Base-by-base conservation (phyloP, 306 rosid genomes). In the barrel medic (Medicago truncatula) region DNA sequence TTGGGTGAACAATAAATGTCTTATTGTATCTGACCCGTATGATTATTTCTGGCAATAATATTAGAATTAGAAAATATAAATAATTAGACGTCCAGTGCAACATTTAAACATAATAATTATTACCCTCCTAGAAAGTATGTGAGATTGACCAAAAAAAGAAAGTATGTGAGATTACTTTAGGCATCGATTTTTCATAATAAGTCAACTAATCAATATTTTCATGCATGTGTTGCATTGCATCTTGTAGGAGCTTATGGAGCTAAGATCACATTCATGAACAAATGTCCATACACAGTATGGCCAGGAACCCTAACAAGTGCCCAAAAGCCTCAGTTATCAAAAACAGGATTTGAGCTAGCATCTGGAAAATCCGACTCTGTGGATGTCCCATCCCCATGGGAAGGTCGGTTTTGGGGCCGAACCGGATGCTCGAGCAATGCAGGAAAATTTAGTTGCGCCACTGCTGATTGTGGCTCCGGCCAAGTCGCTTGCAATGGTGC, bases 351-450 rank as follows among this genome's bases (percentile, higher is more conserved):
- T 17, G 80, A 76, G 58, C 59, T 76, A 6, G 20, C 44, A 23
- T 10, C 56, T 0, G 74, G 80, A 21, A 5, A 54, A 25, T 14
- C 67, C n/a, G 14, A 40, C 18, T 40, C 67, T 6, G 21, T 75
- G 0, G 79, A 64, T 6, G 25, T 62, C 21, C 73, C 79, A 5
- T 13, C 73, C 2, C 79, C 54, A 20, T 76, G 80, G 91, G 66
- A 67, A 0, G 96, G 91, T 2, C 81, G 87, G 4, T 80, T 90
- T 34, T 88, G 91, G 91, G 91, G 79, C 28, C 88, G 91, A 10
- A 77, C 96, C 6, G 69, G 50, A 7, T 90, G 96, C 83, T 53
- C 83, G 60, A 72, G 17, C 14, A 64, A 7, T 2, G n/a, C 47
- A 1, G 80, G 80, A 12, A 66, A n/a, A 47, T 76, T 76, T 31